Evolutionary conservation across 805 yeast genomes (phyloP), one percentile per base, ranked within the genome.

Genomic region (Isabelozyma heimii): DNA sequence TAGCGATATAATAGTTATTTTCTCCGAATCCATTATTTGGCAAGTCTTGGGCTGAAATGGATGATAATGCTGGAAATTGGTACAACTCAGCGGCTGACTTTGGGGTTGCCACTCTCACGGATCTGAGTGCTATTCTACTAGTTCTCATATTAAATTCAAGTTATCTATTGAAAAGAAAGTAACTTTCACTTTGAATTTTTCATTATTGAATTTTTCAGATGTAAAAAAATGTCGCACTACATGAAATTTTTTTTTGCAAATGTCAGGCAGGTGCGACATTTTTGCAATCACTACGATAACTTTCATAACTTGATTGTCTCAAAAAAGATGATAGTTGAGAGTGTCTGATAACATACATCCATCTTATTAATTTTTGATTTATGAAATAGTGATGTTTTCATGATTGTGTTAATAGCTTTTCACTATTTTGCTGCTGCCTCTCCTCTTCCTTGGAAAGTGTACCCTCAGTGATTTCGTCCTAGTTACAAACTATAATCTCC

Each of bases 1-100:
- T 82, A 17, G 66, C 53, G 30, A 81, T 60, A 58, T 56, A 61
- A 57, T 81, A 81, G 42, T 68, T 66, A 6, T 69, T 61, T 17
- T 47, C 51, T 43, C 72, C 76, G 50, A 63, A 75, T 37, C 67
- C 72, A 40, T 60, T 65, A 57, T 60, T 69, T 16, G 67, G 71
- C 38, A 61, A 56, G 41, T 61, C 70, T 42, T 43, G 51, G 47
- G 47, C 55, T 35, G 52, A 50, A 30, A 65, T 58, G 42, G 59
- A 57, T 16, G 61, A 54, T 35, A 74, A 55, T 2, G 62, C 38
- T 1, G 77, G 75, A 2, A 73, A 50, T 47, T 56, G 49, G 45
- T 61, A 70, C 5, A 61, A 49, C 17, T 58, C 54, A 13, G 52
- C 52, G 6, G 47, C 52, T 13, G 48, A 50, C 8, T 33, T 45